Evolutionary conservation across 176 grass and related monocot genomes (phyloP).

Genomic region (Dendrocalamus sinicus): DNA sequence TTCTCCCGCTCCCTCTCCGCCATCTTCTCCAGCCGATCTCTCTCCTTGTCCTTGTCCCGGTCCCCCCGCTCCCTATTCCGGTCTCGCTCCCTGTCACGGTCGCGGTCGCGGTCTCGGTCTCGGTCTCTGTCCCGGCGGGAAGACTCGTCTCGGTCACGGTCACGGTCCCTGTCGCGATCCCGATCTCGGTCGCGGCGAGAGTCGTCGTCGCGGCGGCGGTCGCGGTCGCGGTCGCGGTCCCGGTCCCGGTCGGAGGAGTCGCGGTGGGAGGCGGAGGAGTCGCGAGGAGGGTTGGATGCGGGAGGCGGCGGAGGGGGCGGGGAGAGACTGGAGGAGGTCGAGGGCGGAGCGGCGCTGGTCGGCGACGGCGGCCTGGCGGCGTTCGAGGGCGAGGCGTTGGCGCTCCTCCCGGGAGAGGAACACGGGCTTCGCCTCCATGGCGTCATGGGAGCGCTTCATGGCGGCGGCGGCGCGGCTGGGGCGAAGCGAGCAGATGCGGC

Average conservation of each 20-base stretch:
- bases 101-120: conserved; percentile 51
- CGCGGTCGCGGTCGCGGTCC: conserved; percentile 37
- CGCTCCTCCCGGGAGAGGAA: conserved; percentile 82
- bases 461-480: conserved; percentile 28
- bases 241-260: conserved; percentile 46
- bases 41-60: conserved; percentile 72
- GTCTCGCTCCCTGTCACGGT: conserved; percentile 58
- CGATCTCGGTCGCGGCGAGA: conserved; percentile 63
- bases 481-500: conserved; percentile 10
- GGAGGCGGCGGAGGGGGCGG: conserved; percentile 39
- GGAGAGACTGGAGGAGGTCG: conserved; percentile 61
- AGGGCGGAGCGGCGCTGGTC: conserved; percentile 69
- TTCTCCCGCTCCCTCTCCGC: conserved; percentile 83
- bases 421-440: conserved; percentile 58
- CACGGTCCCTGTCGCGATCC: conserved; percentile 57
- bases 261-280: conserved; percentile 38
- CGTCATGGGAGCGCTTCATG: conserved; percentile 79
- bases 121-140: conserved; percentile 54
- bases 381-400: conserved; percentile 78
- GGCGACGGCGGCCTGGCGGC: conserved; percentile 75
- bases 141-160: conserved; percentile 51
- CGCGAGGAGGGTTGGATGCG: conserved; percentile 37
- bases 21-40: conserved; percentile 72
- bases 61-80: conserved; percentile 69
- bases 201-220: conserved; percentile 57